Evolutionary conservation across 2,329 filamentous ascomycete genomes (phyloP).

Genomic region (Epichloe aotearoae): DNA sequence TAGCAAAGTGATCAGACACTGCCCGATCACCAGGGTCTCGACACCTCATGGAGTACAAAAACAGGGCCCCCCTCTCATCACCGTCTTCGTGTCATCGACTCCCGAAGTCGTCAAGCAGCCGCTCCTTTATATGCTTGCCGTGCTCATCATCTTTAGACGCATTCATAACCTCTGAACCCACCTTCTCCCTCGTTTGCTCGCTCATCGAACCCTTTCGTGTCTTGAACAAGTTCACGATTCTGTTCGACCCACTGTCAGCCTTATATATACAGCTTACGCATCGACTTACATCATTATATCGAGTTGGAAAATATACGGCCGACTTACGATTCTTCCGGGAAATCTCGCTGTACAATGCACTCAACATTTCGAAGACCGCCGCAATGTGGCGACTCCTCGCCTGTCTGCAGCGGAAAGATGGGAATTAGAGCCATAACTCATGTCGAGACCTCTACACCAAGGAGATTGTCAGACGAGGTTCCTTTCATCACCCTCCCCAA

Average conservation of each 20-base stretch:
- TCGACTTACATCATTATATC: neutral
- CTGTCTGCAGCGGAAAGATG: constrained; percentile 9
- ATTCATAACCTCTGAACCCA: constrained; percentile 12
- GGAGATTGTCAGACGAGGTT: constrained; percentile 12
- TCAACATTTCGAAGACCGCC: constrained; percentile 6
- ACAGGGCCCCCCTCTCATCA: constrained; percentile 13
- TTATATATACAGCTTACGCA: constrained; percentile 4
- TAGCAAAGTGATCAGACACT: constrained; percentile 12
- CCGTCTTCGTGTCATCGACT: constrained; percentile 12
- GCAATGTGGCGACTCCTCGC: constrained; percentile 7
- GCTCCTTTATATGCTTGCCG: constrained; percentile 10
- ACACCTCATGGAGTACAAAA: constrained; percentile 19
- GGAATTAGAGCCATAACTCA: constrained; percentile 11
- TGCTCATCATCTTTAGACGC: constrained; percentile 11
- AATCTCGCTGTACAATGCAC: constrained; percentile 4
- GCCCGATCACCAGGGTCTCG: constrained; percentile 12
- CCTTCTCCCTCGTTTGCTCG: constrained; percentile 12
- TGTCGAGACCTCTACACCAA: constrained; percentile 7
- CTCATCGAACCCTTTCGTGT: constrained; percentile 1
- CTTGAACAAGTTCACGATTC: constrained; percentile 1
- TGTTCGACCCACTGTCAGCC: neutral
- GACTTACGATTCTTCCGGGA: neutral
- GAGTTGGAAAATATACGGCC: neutral
- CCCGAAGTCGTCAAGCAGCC: constrained; percentile 4
- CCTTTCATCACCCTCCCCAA: constrained; percentile 9